Evolutionary conservation across 2,329 filamentous ascomycete genomes (phyloP).

Genomic region (Ascochyta clinopodiicola): DNA sequence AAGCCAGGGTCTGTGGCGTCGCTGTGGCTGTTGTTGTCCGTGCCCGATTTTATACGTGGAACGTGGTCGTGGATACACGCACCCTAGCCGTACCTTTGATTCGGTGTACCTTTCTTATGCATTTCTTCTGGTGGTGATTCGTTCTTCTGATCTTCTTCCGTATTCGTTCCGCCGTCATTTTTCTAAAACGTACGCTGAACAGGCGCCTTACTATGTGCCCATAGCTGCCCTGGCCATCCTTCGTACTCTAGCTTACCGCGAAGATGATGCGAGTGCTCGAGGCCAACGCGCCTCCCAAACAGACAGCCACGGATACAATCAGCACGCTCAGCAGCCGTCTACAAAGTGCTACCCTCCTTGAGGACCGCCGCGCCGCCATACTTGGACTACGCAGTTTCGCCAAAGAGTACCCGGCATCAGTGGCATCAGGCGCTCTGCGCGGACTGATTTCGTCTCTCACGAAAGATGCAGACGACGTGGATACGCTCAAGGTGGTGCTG

Average conservation of each 20-base stretch:
- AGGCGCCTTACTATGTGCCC: conserved; percentile 22
- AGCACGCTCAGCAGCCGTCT: conserved; percentile 86
- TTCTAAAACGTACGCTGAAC: not conserved
- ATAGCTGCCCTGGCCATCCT: conserved; percentile 16
- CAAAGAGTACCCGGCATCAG: conserved; percentile 93
- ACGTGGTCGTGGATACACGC: not conserved
- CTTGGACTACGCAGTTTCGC: conserved; percentile 93
- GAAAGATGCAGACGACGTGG: conserved; percentile 91
- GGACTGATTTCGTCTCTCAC: conserved; percentile 84
- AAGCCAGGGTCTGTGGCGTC: not conserved
- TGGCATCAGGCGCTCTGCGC: conserved; percentile 89
- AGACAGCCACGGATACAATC: conserved; percentile 95
- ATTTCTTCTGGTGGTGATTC: not conserved
- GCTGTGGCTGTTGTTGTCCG: conserved; percentile 10
- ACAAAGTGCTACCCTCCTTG: conserved; percentile 86
- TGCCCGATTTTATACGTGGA: conserved; percentile 34
- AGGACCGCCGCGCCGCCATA: conserved; percentile 93
- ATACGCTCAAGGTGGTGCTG: conserved; percentile 92
- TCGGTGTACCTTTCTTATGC: conserved; percentile 1
- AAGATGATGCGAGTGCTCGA: conserved; percentile 64
- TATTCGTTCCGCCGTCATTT: not conserved
- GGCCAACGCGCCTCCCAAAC: conserved; percentile 84
- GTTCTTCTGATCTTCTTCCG: not conserved
- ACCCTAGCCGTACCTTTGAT: not conserved
- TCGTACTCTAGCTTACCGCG: not conserved